Evolutionary conservation across 1,139 yeast species (phyloP).

Genomic region (Ogataea hybrid): DNA sequence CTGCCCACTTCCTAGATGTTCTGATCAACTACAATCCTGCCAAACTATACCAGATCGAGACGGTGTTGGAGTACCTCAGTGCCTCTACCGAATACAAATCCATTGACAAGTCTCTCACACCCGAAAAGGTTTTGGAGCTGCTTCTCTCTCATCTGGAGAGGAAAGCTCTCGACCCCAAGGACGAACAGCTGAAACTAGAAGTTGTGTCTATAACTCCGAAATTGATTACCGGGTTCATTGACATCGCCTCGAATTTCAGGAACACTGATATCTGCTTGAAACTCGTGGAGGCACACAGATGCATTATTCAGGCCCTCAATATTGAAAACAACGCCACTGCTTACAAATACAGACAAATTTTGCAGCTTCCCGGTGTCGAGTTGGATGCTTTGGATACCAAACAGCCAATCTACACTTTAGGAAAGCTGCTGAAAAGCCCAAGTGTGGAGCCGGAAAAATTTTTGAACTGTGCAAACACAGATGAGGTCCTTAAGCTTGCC

Average conservation of each 20-base stretch:
- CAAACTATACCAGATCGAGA: slow-evolving; percentile 56
- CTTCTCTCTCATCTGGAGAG: slow-evolving; percentile 60
- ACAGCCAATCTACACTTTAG: slow-evolving; percentile 54
- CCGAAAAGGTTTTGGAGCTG: slow-evolving; percentile 48
- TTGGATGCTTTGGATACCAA: slow-evolving; percentile 41
- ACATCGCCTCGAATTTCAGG: slow-evolving; percentile 79
- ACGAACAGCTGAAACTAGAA: slow-evolving; percentile 48
- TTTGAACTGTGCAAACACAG: slow-evolving; percentile 38
- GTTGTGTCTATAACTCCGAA: slow-evolving; percentile 64
- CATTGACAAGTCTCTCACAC: slow-evolving; percentile 39
- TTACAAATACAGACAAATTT: slow-evolving; percentile 49
- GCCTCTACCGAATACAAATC: slow-evolving; percentile 60
- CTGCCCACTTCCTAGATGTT: slow-evolving; percentile 64
- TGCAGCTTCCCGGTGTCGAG: slow-evolving; percentile 76
- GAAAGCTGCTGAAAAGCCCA: slow-evolving; percentile 61
- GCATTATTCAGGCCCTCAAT: slow-evolving; percentile 77
- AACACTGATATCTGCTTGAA: slow-evolving; percentile 60
- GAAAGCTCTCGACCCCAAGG: slow-evolving; percentile 26
- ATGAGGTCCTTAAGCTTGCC: slow-evolving; percentile 58
- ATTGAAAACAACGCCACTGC: slow-evolving; percentile 45
- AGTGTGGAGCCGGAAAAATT: slow-evolving; percentile 53
- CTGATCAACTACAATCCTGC: slow-evolving; percentile 77
- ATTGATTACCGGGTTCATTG: slow-evolving; percentile 71
- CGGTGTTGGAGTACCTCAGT: slow-evolving; percentile 60
- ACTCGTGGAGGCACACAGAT: slow-evolving; percentile 68